phyloP scores from a whole-genome alignment of 768 basidiomycete genomes.

The Leccinum longicurvipes region DNA sequence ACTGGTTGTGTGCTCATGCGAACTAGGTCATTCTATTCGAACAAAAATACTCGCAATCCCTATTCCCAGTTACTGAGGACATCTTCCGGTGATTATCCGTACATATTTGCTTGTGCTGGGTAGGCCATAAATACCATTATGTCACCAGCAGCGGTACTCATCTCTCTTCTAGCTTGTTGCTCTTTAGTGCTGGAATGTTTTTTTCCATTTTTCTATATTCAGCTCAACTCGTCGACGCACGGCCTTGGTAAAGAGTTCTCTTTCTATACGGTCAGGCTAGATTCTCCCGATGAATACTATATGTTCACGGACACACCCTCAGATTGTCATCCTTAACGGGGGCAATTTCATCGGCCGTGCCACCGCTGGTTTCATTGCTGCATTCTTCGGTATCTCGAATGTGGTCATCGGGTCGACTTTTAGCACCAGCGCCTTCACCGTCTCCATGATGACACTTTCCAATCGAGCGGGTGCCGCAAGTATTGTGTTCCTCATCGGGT shows the following conservation, averaged over 20 bases:
- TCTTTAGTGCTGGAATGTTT: constrained; percentile 20
- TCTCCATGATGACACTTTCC: constrained; percentile 40
- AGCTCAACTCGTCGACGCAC: constrained; percentile 50
- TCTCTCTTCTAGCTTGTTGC: constrained; percentile 7
- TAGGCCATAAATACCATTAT: background rate
- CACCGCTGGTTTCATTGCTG: constrained; percentile 34
- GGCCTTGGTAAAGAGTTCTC: constrained; percentile 44
- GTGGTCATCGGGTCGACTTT: constrained; percentile 36
- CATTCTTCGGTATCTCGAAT: constrained; percentile 43
- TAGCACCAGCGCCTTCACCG: constrained; percentile 38
- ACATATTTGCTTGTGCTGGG: constrained; percentile 25
- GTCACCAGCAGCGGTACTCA: background rate
- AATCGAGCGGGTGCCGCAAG: constrained; percentile 35
- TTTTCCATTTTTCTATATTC: constrained; percentile 47
- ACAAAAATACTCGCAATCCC: background rate
- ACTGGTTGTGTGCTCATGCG: constrained; percentile 34
- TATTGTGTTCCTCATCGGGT: constrained; percentile 44
- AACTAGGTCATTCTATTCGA: constrained; percentile 35
- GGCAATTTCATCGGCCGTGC: constrained; percentile 35
- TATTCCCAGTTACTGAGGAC: constrained; percentile 18
- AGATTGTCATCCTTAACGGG: constrained; percentile 39
- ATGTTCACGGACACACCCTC: background rate
- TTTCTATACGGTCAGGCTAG: constrained; percentile 47
- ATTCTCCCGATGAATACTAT: background rate
- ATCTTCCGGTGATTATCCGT: constrained; percentile 21